phyloP scores from a whole-genome alignment of 768 basidiomycete genomes.

The Psilocybe tampanensis region DNA sequence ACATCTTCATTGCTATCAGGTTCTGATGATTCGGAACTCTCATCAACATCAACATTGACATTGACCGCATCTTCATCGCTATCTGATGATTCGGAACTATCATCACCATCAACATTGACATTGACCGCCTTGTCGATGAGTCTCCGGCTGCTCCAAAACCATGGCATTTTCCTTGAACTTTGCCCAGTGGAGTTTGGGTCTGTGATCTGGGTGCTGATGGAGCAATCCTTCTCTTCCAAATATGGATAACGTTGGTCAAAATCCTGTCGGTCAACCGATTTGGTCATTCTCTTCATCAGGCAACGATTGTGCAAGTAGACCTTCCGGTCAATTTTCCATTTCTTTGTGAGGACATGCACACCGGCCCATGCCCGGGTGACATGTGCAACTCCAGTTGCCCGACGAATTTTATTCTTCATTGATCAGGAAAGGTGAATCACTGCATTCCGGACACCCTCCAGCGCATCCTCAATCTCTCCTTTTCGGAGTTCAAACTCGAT shows the following conservation, averaged over 20 bases:
- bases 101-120: too few relatives aligned
- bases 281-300: background rate
- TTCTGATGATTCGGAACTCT: too few relatives aligned
- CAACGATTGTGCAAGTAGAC: background rate
- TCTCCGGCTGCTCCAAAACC: background rate
- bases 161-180: background rate
- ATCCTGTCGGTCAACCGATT: background rate
- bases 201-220: background rate
- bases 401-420: background rate
- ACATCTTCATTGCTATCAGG: too few relatives aligned
- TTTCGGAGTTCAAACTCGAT: background rate
- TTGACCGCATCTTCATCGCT: too few relatives aligned
- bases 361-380: background rate
- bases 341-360: background rate
- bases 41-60: too few relatives aligned
- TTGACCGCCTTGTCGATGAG: too few relatives aligned
- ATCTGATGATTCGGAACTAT: too few relatives aligned
- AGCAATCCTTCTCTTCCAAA: background rate
- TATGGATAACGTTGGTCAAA: background rate
- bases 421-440: background rate
- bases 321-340: background rate
- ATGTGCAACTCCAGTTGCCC: background rate
- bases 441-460: background rate
- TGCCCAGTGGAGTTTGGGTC: background rate
- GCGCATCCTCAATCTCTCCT: background rate